A percentile compares a stretch with the other conserved stretches of the same genome.
Evolutionary conservation across 106 monocot species (phyloP).

Genomic region (Dendrobium officinale): DNA sequence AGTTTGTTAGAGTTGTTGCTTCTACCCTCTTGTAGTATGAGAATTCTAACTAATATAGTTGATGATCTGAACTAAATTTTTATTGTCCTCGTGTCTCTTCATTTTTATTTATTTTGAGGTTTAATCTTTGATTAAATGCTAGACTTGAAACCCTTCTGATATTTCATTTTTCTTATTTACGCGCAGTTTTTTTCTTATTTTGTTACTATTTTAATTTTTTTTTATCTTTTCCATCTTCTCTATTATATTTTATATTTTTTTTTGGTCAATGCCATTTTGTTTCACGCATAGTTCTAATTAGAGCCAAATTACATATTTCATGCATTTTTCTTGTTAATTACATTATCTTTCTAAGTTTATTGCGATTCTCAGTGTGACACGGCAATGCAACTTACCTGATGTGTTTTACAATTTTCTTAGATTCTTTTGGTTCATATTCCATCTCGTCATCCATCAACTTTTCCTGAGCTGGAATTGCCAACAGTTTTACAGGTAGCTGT

Average conservation of each 20-base stretch:
- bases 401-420: constrained; percentile 24
- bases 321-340: neutral
- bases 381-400: neutral
- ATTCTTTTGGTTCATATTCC: constrained; percentile 88
- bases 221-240: neutral
- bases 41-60: no score
- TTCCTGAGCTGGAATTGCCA: constrained; percentile 81
- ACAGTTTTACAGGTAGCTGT: constrained; percentile 72
- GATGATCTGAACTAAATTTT: neutral
- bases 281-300: neutral
- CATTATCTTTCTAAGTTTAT: neutral
- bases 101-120: neutral
- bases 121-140: neutral
- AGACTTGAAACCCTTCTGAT: neutral
- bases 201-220: neutral
- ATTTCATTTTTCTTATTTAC: neutral
- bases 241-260: no score
- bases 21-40: no score
- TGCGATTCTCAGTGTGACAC: neutral
- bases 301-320: neutral
- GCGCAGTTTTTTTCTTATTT: neutral
- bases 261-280: neutral
- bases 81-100: neutral
- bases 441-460: constrained; percentile 66
- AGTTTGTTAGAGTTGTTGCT: neutral